Evolutionary conservation across 352 stramenopile species (phyloP).

Genomic region (Achlya hypogyna): DNA sequence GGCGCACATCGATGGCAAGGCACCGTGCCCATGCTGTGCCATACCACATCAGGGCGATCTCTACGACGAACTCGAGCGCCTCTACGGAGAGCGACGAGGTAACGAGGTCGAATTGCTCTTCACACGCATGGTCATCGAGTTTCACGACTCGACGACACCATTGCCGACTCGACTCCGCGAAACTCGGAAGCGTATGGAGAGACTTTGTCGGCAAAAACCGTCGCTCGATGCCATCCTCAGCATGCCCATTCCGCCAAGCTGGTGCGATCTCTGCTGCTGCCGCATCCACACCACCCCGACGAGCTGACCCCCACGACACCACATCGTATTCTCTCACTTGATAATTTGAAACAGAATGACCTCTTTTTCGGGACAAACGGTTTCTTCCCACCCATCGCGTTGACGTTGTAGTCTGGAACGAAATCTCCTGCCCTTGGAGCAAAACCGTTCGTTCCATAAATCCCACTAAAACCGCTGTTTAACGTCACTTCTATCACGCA

Average conservation of each 20-base stretch:
- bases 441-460: too few species aligned
- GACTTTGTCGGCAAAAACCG: neutral
- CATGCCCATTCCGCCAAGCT: neutral
- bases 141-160: neutral
- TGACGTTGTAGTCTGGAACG: too few species aligned
- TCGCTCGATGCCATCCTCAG: neutral
- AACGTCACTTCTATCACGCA: too few species aligned
- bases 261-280: constrained; percentile 9
- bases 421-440: too few species aligned
- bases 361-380: too few species aligned
- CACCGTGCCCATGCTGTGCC: constrained; percentile 5
- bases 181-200: neutral
- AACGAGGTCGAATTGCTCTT: constrained; percentile 7
- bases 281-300: too few species aligned
- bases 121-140: constrained; percentile 14
- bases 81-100: constrained; percentile 6
- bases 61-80: constrained; percentile 1
- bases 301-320: too few species aligned
- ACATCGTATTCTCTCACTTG: too few species aligned
- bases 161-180: neutral
- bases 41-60: neutral
- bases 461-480: too few species aligned
- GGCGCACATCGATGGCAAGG: constrained; percentile 10
- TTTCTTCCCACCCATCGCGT: too few species aligned
- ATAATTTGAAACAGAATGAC: too few species aligned